Percentiles rank a stretch among this genome's conserved stretches.
Conservation (phyloP, 257 asterid species). For the Lithospermum erythrorhizon region DNA sequence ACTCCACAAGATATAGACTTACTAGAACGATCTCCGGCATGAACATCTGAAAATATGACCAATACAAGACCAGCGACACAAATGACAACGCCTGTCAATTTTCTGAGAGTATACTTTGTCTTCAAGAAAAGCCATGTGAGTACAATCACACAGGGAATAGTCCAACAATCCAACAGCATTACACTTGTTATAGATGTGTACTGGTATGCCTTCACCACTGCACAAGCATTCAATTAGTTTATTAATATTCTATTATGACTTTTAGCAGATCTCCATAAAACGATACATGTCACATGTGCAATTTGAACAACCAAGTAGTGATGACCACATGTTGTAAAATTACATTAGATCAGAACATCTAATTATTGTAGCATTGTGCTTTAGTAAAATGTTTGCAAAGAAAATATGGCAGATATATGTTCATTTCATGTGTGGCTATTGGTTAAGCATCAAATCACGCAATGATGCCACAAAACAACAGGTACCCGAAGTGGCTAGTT, state of each 20-base stretch:
- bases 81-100: conserved; percentile 51
- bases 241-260: neutral
- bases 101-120: conserved; percentile 57
- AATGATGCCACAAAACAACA: no score
- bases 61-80: conserved; percentile 71
- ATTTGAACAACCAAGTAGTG: no score
- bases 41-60: conserved; percentile 84
- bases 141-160: conserved; percentile 83
- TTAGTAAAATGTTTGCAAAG: no score
- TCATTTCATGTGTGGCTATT: no score
- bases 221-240: neutral
- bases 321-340: no score
- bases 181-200: conserved; percentile 88
- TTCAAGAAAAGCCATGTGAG: conserved; percentile 80
- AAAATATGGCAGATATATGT: no score
- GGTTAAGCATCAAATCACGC: no score
- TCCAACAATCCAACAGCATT: conserved; percentile 95
- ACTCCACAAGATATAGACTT: conserved; percentile 15
- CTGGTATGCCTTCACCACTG: conserved; percentile 96
- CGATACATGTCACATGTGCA: neutral
- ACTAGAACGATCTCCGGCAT: conserved; percentile 69
- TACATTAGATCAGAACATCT: no score
- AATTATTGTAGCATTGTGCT: no score
- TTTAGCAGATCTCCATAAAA: neutral
- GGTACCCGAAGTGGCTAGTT: no score